A percentile compares a stretch with the other conserved stretches of the same genome.
These are phyloP conservation scores for Gnaphalium uliginosum DNA, from an alignment of 129 eudicot genomes.

Conservation along the genomic window DNA sequence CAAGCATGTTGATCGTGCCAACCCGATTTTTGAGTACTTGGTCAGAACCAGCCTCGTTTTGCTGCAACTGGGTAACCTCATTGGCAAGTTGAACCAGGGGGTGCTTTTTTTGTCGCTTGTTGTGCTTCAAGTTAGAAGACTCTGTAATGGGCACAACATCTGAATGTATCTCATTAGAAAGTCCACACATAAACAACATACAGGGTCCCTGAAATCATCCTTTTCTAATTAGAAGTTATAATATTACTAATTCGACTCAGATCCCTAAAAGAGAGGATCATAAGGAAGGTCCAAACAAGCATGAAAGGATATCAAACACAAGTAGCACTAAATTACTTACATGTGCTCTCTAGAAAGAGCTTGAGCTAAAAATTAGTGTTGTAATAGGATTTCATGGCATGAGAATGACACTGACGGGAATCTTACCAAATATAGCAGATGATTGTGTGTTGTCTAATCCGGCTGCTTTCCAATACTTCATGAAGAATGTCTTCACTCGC, in stretches of 20 bases:
- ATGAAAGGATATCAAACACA: neutral
- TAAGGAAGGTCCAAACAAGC: neutral
- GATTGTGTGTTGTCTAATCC: slow-evolving; percentile 48
- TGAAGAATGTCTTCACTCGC: slow-evolving; percentile 58
- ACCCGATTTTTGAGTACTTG: neutral
- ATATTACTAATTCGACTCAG: neutral
- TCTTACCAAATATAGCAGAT: slow-evolving; percentile 38
- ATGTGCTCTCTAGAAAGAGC: neutral
- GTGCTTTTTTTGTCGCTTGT: slow-evolving; percentile 9
- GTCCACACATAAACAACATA: neutral
- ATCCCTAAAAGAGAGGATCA: neutral
- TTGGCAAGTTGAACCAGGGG: slow-evolving; percentile 11
- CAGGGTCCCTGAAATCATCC: neutral
- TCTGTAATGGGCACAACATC: slow-evolving; percentile 7
- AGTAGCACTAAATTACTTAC: neutral
- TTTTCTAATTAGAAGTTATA: no score
- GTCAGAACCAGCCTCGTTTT: slow-evolving; percentile 22
- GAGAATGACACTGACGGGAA: neutral
- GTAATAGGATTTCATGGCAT: neutral
- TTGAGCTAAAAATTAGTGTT: no score
- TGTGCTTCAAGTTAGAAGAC: slow-evolving; percentile 27
- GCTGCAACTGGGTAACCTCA: slow-evolving; percentile 22
- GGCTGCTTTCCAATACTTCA: slow-evolving; percentile 57
- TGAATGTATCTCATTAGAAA: neutral
- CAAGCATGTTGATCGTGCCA: slow-evolving; percentile 1